Evolutionary conservation across 805 yeast species (phyloP).

Genomic region (Kluyveromyces nonfermentans): DNA sequence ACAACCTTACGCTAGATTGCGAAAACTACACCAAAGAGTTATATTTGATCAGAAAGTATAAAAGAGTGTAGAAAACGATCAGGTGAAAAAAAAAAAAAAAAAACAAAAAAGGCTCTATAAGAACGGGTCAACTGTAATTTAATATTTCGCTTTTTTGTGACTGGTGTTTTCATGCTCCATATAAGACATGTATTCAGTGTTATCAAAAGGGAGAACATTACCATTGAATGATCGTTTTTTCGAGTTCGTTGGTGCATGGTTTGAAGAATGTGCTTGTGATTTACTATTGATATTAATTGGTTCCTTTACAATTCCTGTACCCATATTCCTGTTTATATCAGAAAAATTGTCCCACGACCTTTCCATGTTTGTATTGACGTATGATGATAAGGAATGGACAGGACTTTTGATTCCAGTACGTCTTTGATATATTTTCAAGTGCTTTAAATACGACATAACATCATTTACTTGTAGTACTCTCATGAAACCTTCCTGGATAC

Average conservation of each 20-base stretch:
- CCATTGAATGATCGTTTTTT: conserved; percentile 6
- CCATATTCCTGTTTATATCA: neutral
- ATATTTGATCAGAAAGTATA: neutral
- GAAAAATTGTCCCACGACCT: neutral
- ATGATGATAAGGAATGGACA: conserved; percentile 41
- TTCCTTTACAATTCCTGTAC: neutral
- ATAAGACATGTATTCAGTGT: neutral
- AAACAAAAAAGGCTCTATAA: too few relatives aligned
- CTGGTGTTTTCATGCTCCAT: neutral
- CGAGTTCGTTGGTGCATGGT: neutral
- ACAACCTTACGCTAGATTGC: neutral
- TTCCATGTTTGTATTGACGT: conserved; percentile 12
- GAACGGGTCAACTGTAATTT: neutral
- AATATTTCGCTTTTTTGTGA: neutral
- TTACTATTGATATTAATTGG: neutral
- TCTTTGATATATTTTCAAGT: conserved; percentile 51
- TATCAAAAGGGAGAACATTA: conserved; percentile 7
- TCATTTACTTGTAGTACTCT: conserved; percentile 68
- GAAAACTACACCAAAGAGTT: neutral
- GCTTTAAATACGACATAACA: conserved; percentile 62
- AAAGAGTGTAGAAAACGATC: neutral
- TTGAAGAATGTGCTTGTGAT: neutral
- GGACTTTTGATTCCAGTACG: conserved; percentile 44
- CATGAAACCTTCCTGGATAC: conserved; percentile 57
- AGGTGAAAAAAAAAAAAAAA: too few relatives aligned